Evolutionary conservation across 257 asterid species (phyloP).

Genomic region (Solanum medicagineum): DNA sequence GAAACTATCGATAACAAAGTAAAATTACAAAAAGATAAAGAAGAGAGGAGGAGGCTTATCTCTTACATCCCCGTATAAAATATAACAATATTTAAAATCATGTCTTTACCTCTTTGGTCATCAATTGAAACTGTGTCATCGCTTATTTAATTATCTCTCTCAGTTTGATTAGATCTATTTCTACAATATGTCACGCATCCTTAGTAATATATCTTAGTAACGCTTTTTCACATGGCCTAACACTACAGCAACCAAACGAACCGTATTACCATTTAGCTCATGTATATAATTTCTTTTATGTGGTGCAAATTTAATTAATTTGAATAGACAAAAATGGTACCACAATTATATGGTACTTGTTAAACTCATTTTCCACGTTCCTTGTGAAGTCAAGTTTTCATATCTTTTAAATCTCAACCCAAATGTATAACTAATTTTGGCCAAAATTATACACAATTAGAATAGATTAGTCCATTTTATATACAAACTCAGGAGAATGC

Average conservation of each 20-base stretch:
- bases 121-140: background rate
- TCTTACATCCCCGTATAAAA: background rate
- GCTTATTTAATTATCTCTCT: background rate
- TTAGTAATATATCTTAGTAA: fast-evolving
- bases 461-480: background rate
- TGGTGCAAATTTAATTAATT: background rate
- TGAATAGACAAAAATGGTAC: background rate
- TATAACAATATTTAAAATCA: background rate
- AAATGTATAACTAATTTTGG: background rate
- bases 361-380: background rate
- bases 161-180: background rate
- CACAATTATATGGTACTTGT: background rate
- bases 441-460: background rate
- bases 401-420: background rate
- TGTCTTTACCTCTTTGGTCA: no score
- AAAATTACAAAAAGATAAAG: background rate
- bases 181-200: background rate
- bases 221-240: background rate
- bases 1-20: background rate
- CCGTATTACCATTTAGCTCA: background rate
- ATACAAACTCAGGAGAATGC: background rate
- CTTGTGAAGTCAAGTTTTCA: background rate
- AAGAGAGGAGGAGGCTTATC: background rate
- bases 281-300: background rate
- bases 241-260: background rate